Evolutionary conservation across 257 asterid species (phyloP), one percentile per base, ranked within the genome.

Genomic region (Fraxinus pennsylvanica): DNA sequence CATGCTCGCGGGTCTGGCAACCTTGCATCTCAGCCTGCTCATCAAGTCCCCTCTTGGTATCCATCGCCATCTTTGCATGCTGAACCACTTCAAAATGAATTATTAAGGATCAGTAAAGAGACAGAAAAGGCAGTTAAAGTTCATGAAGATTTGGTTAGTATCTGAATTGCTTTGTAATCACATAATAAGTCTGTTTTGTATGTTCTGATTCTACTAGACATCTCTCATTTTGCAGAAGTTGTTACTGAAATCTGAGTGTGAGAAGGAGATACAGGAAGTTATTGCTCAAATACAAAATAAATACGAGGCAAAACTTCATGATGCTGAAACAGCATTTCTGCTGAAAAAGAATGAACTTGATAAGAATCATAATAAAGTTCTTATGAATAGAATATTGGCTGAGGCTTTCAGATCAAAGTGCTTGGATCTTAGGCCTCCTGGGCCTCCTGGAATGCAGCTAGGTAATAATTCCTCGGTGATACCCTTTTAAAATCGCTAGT

Each of bases 211-310:
- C 33, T 81, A 76, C 32, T 47, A 10, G 13, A 13, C 4, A 15
- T 79, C 65, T 57, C 71, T 59, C 10, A n/a, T 17, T 72, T 82
- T 83, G 61, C 91, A 94, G 98, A 82, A 82, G 21, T 74, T 65
- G 61, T 81, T 8, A 74, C 76, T 88, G 81, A 79, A 82, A 79
- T 85, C 91, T 71, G 92, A 90, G 19, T 82, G 86, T 74, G 90
- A 81, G 79, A 92, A 86, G 87, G 94, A 91, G 89, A 81, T 90
- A 12, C 82, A 71, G 77, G 92, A 91, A 82, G 39, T 75, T 78
- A 29, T 77, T 73, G 83, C 87, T 76, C 83, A 88, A 85, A 76
- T 92, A 71, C 87, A 78, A 30, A 74, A 32, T 7, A 87, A 89
- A 71, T 92, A 89, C 30, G 83, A 85, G 54, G 80, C 81, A 82